A percentile compares a stretch with the other conserved stretches of the same genome.
Conservation (phyloP, 768 basidiomycete species). For the Boletellus emodensis region DNA sequence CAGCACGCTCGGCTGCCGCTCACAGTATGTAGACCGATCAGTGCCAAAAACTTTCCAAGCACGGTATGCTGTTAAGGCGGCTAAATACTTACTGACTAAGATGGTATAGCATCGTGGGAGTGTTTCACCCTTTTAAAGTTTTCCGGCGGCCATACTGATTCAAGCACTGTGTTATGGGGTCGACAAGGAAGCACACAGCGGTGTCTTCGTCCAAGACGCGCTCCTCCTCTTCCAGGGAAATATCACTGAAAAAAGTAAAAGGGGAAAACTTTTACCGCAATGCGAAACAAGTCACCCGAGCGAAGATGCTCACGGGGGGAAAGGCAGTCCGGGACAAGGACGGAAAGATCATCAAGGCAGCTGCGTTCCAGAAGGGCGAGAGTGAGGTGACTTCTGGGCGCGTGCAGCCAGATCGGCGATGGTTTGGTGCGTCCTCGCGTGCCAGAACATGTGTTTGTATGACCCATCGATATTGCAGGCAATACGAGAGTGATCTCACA, state of each 20-base stretch:
- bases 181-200: conserved; percentile 29
- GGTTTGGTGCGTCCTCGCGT: conserved; percentile 76
- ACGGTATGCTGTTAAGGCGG: too few species aligned
- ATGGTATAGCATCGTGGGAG: conserved; percentile 12
- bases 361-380: conserved; percentile 95
- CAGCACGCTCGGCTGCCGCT: background rate
- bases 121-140: background rate
- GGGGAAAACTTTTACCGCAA: conserved; percentile 99
- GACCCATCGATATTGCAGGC: conserved; percentile 43
- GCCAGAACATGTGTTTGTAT: background rate
- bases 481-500: conserved; percentile 99
- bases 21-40: too few species aligned
- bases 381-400: conserved; percentile 85
- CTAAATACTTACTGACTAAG: too few species aligned
- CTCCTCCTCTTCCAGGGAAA: conserved; percentile 45
- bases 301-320: conserved; percentile 92
- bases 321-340: conserved; percentile 88
- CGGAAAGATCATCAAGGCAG: conserved; percentile 90
- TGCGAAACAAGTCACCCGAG: conserved; percentile 79
- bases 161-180: conserved; percentile 19
- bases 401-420: conserved; percentile 91
- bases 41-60: too few species aligned
- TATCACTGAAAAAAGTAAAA: conserved; percentile 67
- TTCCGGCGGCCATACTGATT: too few species aligned
- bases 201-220: conserved; percentile 32